Percentiles rank a stretch among this genome's conserved stretches.
Evolutionary conservation across 768 basidiomycete species (phyloP).

Genomic region (Cystofilobasidium capitatum): DNA sequence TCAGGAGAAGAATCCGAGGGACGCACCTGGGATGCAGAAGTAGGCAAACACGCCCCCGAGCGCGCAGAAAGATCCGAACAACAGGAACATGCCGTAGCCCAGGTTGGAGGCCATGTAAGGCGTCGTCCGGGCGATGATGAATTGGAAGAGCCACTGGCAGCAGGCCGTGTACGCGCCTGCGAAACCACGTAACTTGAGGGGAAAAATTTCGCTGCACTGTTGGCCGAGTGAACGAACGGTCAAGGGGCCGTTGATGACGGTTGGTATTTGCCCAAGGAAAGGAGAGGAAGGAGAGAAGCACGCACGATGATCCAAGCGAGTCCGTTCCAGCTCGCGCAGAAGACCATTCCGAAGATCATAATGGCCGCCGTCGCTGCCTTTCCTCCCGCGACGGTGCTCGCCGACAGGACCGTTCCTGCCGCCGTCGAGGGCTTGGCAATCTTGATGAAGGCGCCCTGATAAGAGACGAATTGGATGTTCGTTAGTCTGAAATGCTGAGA

Average conservation of each 20-base stretch:
- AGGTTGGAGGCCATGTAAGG: conserved; percentile 28
- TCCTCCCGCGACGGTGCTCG: not conserved
- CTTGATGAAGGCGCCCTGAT: conserved; percentile 40
- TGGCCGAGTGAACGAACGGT: not conserved
- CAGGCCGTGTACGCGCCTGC: conserved; percentile 26
- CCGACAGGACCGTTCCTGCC: not conserved
- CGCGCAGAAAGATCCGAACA: conserved; percentile 18
- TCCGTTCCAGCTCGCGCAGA: conserved; percentile 15
- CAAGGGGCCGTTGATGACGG: not conserved
- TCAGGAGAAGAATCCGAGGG: not conserved
- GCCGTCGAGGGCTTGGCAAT: conserved; percentile 4
- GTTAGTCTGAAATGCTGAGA: not conserved
- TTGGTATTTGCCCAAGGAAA: not conserved
- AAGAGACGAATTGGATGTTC: conserved; percentile 41
- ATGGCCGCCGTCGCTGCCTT: conserved; percentile 13
- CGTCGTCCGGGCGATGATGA: conserved; percentile 29
- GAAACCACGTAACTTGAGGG: conserved; percentile 28
- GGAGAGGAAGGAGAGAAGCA: not conserved
- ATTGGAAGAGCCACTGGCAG: conserved; percentile 31
- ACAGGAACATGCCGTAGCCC: conserved; percentile 23
- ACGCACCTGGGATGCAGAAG: conserved; percentile 10
- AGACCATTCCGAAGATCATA: conserved; percentile 20
- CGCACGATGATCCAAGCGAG: conserved; percentile 27
- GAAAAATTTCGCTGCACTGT: conserved; percentile 31
- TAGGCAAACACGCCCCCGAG: not conserved